Evolutionary conservation across 805 yeast species (phyloP).

Genomic region (Metschnikowia similis): DNA sequence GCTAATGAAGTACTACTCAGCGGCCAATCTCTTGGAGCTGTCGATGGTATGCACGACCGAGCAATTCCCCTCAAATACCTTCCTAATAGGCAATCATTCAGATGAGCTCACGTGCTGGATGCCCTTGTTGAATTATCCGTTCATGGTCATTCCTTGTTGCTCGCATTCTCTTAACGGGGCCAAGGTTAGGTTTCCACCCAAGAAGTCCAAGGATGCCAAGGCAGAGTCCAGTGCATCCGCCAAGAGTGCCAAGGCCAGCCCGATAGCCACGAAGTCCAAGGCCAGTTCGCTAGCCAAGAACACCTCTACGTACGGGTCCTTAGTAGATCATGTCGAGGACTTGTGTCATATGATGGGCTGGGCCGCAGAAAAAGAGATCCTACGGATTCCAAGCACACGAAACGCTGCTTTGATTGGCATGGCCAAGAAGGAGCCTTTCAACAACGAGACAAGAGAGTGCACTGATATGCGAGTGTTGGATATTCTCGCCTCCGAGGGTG

Average conservation of each 20-base stretch:
- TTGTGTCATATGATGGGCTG: constrained; percentile 71
- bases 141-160: constrained; percentile 92
- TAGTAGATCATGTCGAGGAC: constrained; percentile 80
- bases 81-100: constrained; percentile 89
- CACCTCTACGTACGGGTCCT: constrained; percentile 73
- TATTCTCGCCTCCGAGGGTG: constrained; percentile 72
- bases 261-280: too few relatives aligned
- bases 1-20: constrained; percentile 51
- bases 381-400: constrained; percentile 90
- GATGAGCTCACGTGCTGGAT: constrained; percentile 96
- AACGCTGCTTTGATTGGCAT: constrained; percentile 86
- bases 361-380: constrained; percentile 78
- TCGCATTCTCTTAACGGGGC: constrained; percentile 83
- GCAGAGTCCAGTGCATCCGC: background rate
- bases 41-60: constrained; percentile 52
- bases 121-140: constrained; percentile 81
- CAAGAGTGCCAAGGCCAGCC: too few relatives aligned
- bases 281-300: constrained; percentile 2
- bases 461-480: constrained; percentile 48
- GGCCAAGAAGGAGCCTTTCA: constrained; percentile 23
- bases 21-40: constrained; percentile 49
- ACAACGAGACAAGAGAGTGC: constrained; percentile 27
- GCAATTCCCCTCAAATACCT: constrained; percentile 66
- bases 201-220: constrained; percentile 8
- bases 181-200: constrained; percentile 59